A percentile compares a stretch with the other conserved stretches of the same genome.
These are phyloP conservation scores for Pseudomicrostroma phylloplanum DNA, from an alignment of 1,284 basidiomycete genomes.

Conservation along the genomic window DNA sequence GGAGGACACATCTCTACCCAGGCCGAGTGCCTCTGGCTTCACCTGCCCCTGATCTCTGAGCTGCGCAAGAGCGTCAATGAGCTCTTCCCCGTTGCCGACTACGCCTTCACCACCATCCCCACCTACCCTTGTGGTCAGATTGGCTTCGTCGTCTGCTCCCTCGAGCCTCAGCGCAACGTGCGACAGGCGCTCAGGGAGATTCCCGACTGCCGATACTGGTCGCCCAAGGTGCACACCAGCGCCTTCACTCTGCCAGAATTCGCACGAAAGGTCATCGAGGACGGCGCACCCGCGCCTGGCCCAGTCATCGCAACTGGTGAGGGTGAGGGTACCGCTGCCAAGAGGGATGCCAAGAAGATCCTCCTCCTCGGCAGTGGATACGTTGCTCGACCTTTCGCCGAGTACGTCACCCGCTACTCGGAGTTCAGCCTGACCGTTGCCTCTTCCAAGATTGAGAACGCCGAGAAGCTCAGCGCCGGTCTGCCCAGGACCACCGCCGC, in stretches of 20 bases:
- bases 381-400: slow-evolving; percentile 86
- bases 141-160: slow-evolving; percentile 86
- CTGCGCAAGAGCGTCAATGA: slow-evolving; percentile 67
- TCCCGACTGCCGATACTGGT: slow-evolving; percentile 70
- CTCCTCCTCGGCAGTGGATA: slow-evolving; percentile 90
- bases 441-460: slow-evolving; percentile 55
- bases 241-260: slow-evolving; percentile 92
- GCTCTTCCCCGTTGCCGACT: slow-evolving; percentile 80
- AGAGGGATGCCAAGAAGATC: slow-evolving; percentile 62
- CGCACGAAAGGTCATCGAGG: slow-evolving; percentile 57
- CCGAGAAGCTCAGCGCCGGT: slow-evolving; percentile 63
- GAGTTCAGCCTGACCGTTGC: slow-evolving; percentile 74
- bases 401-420: slow-evolving; percentile 79
- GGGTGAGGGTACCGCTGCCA: slow-evolving; percentile 51
- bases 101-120: slow-evolving; percentile 93
- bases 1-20: slow-evolving; percentile 95
- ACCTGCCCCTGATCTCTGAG: slow-evolving; percentile 78
- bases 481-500: slow-evolving; percentile 65
- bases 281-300: slow-evolving; percentile 40
- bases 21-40: slow-evolving; percentile 92
- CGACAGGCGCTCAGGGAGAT: slow-evolving; percentile 59
- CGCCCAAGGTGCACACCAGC: slow-evolving; percentile 69
- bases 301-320: slow-evolving; percentile 53
- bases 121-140: slow-evolving; percentile 97
- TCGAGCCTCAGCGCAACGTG: slow-evolving; percentile 54